phyloP scores from a whole-genome alignment of 1,139 yeast species.

The Lodderomyces margitis region DNA sequence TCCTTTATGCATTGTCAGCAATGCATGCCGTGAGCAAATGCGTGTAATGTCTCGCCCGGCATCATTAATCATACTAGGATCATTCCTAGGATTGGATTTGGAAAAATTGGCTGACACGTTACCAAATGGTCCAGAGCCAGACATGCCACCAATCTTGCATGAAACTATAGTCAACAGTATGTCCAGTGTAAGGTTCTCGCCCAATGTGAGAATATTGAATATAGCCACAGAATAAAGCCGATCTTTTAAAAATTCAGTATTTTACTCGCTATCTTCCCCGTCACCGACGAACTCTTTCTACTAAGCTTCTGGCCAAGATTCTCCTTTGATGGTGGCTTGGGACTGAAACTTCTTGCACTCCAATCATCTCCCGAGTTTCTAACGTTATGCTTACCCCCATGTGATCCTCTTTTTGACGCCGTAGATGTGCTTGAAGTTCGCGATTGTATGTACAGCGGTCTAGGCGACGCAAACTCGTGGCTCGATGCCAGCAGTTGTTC shows the following conservation, averaged over 20 bases:
- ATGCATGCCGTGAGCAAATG: conserved; percentile 77
- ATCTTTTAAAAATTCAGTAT: conserved; percentile 1
- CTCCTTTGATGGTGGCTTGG: conserved; percentile 14
- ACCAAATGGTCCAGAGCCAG: conserved; percentile 80
- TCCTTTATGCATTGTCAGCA: conserved; percentile 79
- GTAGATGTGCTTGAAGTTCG: conserved; percentile 1
- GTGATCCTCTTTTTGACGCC: background rate
- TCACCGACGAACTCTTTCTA: conserved; percentile 32
- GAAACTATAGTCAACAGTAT: conserved; percentile 65
- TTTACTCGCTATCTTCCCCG: conserved; percentile 20
- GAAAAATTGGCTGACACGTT: conserved; percentile 38
- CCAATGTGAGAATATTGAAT: conserved; percentile 57
- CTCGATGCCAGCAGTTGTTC: conserved; percentile 6
- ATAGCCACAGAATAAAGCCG: conserved; percentile 16
- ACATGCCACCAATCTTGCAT: conserved; percentile 63
- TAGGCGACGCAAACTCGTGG: conserved; percentile 1
- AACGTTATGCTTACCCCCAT: background rate
- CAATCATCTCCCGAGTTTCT: background rate
- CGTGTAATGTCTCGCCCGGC: conserved; percentile 86
- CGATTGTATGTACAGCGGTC: conserved; percentile 1
- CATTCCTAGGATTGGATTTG: conserved; percentile 48
- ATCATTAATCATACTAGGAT: conserved; percentile 66
- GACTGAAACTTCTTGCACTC: background rate
- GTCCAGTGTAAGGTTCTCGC: conserved; percentile 53
- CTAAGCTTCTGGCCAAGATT: conserved; percentile 32